Percentiles rank a stretch among this genome's conserved stretches.
phyloP scores from a whole-genome alignment of 2,329 filamentous ascomycete species.

The Exophiala xenobiotica region DNA sequence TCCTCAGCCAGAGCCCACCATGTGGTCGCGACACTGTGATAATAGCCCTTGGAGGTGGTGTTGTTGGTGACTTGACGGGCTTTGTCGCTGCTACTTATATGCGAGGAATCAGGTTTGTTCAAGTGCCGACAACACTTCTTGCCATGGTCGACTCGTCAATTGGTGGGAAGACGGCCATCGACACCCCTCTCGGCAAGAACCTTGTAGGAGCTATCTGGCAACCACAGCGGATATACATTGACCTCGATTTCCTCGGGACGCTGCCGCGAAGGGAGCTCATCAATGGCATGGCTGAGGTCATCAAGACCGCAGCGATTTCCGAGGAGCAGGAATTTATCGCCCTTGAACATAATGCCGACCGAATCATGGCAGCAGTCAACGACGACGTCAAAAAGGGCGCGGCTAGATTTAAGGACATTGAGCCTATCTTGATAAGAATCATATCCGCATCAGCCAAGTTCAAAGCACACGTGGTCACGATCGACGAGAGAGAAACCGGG shows the following conservation, averaged over 20 bases:
- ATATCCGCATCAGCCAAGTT: constrained; percentile 88
- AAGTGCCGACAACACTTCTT: constrained; percentile 90
- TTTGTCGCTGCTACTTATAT: constrained; percentile 98
- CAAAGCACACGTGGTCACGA: constrained; percentile 91
- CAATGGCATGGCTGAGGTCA: constrained; percentile 97
- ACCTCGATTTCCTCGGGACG: constrained; percentile 86
- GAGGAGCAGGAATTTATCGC: constrained; percentile 81
- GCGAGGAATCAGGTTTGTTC: constrained; percentile 92
- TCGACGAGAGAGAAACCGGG: constrained; percentile 91
- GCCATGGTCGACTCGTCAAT: constrained; percentile 99
- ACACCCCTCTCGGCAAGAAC: constrained; percentile 94
- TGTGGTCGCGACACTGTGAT: constrained; percentile 95
- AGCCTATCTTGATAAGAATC: constrained; percentile 69
- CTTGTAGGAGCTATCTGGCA: constrained; percentile 96
- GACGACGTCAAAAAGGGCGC: constrained; percentile 56
- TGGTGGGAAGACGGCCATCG: constrained; percentile 96
- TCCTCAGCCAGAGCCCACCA: constrained; percentile 74
- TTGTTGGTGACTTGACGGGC: constrained; percentile 97
- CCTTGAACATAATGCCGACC: constrained; percentile 76
- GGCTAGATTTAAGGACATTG: constrained; percentile 68
- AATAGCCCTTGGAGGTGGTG: constrained; percentile 89
- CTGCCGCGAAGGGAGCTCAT: constrained; percentile 89
- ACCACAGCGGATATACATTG: constrained; percentile 88
- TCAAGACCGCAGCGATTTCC: constrained; percentile 98
- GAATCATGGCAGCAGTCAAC: constrained; percentile 72